A percentile compares a stretch with the other conserved stretches of the same genome.
phyloP scores from a whole-genome alignment of 148 eudicot species.

The Vaccinium macrocarpon region DNA sequence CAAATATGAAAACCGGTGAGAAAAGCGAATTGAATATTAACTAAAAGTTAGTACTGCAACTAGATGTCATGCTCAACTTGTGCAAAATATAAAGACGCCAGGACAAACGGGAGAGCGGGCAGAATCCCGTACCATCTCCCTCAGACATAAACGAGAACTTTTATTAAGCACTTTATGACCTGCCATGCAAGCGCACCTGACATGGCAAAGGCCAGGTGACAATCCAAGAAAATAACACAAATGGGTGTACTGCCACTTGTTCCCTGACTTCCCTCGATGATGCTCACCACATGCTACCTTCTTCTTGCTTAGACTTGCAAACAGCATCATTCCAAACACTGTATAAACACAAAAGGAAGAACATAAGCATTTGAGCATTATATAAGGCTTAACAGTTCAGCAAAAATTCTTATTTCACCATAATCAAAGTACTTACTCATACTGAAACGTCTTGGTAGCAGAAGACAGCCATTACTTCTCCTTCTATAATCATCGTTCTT shows the following conservation, averaged over 20 bases:
- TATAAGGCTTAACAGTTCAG: background rate
- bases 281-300: background rate
- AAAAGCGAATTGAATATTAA: background rate
- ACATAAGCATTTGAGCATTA: background rate
- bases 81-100: too few species aligned
- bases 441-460: background rate
- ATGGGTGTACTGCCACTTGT: background rate
- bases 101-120: conserved; percentile 48
- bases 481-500: background rate
- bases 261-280: background rate
- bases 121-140: conserved; percentile 69
- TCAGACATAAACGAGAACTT: conserved; percentile 20
- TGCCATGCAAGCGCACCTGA: conserved; percentile 68
- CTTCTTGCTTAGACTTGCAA: background rate
- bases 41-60: background rate
- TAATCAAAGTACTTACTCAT: background rate
- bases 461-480: background rate
- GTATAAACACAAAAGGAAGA: background rate
- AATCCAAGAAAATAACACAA: background rate
- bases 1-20: background rate
- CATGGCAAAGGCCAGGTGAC: conserved; percentile 59
- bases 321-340: background rate
- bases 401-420: background rate
- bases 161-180: conserved; percentile 35
- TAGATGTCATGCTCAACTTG: background rate